phyloP scores from a whole-genome alignment of 331 rosid genomes.

The Erythrophleum ivorense region DNA sequence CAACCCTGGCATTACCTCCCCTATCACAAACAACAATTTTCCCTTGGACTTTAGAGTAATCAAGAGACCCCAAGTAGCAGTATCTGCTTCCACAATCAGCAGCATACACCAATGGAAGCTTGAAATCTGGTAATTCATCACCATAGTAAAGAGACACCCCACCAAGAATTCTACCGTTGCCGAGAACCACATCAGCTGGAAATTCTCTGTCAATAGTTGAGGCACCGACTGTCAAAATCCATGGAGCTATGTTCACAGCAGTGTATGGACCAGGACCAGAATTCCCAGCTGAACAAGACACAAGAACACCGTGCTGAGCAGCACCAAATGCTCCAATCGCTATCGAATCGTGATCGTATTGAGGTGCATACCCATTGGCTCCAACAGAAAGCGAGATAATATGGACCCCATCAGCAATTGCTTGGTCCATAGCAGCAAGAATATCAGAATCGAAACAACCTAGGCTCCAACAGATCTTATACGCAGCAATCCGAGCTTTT shows the following conservation, averaged over 20 bases:
- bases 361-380: conserved; percentile 58
- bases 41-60: conserved; percentile 61
- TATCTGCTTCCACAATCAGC: conserved; percentile 60
- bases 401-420: conserved; percentile 79
- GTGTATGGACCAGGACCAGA: conserved; percentile 75
- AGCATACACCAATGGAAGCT: conserved; percentile 72
- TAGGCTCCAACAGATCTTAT: conserved; percentile 79
- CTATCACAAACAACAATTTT: conserved; percentile 93
- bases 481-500: conserved; percentile 82
- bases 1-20: conserved; percentile 88
- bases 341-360: conserved; percentile 69
- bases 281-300: conserved; percentile 88
- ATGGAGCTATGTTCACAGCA: conserved; percentile 85
- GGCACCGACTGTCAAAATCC: conserved; percentile 92
- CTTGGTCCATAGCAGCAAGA: conserved; percentile 95
- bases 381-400: conserved; percentile 91
- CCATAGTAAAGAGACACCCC: conserved; percentile 85
- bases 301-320: conserved; percentile 63
- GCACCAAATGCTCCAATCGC: conserved; percentile 89
- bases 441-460: conserved; percentile 91
- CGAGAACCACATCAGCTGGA: conserved; percentile 76
- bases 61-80: conserved; percentile 54
- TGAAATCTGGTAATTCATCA: conserved; percentile 46
- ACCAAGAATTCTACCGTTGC: conserved; percentile 58
- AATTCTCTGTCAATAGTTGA: conserved; percentile 87